Evolutionary conservation across 331 rosid species (phyloP), one percentile per base, ranked within the genome.

Genomic region (Prunus yedoensis): DNA sequence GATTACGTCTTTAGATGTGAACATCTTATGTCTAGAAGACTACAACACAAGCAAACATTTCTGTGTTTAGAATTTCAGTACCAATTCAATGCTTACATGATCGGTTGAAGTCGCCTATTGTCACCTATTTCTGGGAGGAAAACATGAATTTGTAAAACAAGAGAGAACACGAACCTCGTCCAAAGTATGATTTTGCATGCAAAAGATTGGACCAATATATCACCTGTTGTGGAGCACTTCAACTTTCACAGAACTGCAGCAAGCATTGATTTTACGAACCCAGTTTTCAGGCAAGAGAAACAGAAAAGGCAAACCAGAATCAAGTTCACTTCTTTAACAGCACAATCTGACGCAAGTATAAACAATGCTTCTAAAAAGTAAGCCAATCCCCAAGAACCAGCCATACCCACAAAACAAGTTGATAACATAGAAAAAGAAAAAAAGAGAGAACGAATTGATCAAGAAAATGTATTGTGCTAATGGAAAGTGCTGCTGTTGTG

Each of bases 1-100:
- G 20, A 86, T 84, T 0, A 88, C 85, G 74, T 91, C 88, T 23
- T 87, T 92, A 50, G 16, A 50, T 50, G 21, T 23, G 18, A 49
- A 17, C n/a, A 53, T 50, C 62, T 28, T 15, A 21, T 12, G 8
- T 57, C 62, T 57, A 10, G 41, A 35, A 35, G 41, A 35, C 41
- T 5, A 5, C 41, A 10, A 57, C 62, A 10, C 4, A 57, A 57
- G 12, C 62, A 20, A 10, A 13, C 62, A 57, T 57, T 57, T 20
- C 11, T 21, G 15, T 21, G 30, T 35, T 5, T 5, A 35, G 41
- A 35, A 35, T 35, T 35, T 35, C 41, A 5, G 1, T 35, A 35
- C 41, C 41, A 35, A 35, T 35, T 35, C 41, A 5, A 35, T 35
- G 41, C 8, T 5, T 35, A 35, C 41, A 35, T 35, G 41, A 35